A percentile compares a stretch with the other conserved stretches of the same genome.
Conservation (phyloP, 768 basidiomycete genomes). For the Mycena crocata region DNA sequence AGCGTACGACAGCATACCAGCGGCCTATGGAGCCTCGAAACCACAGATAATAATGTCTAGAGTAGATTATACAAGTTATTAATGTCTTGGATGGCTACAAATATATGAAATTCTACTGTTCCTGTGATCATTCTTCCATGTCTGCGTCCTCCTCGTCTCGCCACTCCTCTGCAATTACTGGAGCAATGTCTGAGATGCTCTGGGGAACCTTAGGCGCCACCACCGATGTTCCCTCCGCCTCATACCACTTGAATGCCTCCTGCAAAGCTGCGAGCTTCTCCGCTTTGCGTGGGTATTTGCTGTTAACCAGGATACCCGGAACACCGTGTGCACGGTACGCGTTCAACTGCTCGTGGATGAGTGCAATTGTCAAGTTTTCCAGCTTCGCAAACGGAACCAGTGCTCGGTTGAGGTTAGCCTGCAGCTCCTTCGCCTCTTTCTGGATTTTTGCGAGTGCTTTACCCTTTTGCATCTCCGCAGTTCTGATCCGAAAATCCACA, state of each 20-base stretch:
- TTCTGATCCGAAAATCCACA: constrained; percentile 11
- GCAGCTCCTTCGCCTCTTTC: background rate
- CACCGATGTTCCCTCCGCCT: background rate
- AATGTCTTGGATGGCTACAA: background rate
- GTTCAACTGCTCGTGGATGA: background rate
- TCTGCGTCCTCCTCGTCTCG: constrained; percentile 12
- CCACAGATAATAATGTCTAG: no score
- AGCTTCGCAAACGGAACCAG: background rate
- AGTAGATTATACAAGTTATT: background rate
- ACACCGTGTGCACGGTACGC: constrained; percentile 9
- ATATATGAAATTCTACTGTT: background rate
- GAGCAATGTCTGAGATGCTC: background rate
- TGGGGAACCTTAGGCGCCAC: background rate
- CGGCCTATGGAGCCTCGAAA: no score
- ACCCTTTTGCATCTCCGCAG: constrained; percentile 8
- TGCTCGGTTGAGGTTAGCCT: background rate
- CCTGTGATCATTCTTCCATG: constrained; percentile 24
- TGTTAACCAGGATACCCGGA: constrained; percentile 13
- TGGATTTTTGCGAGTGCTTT: background rate
- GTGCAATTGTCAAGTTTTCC: background rate
- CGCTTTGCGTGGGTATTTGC: constrained; percentile 1
- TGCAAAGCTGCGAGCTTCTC: background rate
- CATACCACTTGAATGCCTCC: background rate
- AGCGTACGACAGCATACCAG: no score
- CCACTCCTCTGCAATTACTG: constrained; percentile 6